These are phyloP conservation scores for Camelina laxa DNA, from an alignment of 345 rosid species.

Conservation along the genomic window DNA sequence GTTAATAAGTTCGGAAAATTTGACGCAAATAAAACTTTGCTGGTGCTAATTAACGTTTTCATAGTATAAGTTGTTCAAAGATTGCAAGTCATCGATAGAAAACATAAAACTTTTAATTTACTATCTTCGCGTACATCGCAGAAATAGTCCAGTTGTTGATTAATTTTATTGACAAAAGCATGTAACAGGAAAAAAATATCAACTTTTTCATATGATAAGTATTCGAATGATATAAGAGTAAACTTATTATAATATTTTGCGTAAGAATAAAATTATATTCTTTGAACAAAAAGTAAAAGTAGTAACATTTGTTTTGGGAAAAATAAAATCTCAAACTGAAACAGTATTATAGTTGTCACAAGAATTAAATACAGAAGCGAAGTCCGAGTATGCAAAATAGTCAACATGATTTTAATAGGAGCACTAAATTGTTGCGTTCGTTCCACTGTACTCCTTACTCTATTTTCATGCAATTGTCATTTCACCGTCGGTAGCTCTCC, in stretches of 20 bases:
- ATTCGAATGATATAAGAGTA: too few species aligned
- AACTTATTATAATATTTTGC: too few species aligned
- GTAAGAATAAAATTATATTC: too few species aligned
- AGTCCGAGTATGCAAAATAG: background rate
- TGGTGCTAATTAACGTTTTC: background rate
- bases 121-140: background rate
- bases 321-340: too few species aligned
- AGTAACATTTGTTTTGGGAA: too few species aligned
- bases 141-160: background rate
- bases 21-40: background rate
- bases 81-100: background rate
- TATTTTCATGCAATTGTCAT: slow-evolving; percentile 9
- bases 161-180: background rate
- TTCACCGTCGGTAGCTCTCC: slow-evolving; percentile 23
- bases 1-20: background rate
- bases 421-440: slow-evolving; percentile 7
- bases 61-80: background rate
- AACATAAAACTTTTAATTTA: too few species aligned
- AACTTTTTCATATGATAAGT: too few species aligned
- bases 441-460: slow-evolving; percentile 1
- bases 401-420: slow-evolving; percentile 24
- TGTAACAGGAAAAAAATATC: too few species aligned
- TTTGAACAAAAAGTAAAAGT: too few species aligned
- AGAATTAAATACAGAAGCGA: too few species aligned
- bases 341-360: too few species aligned